phyloP scores from a whole-genome alignment of 129 eudicot species.

The Erigeron canadensis region DNA sequence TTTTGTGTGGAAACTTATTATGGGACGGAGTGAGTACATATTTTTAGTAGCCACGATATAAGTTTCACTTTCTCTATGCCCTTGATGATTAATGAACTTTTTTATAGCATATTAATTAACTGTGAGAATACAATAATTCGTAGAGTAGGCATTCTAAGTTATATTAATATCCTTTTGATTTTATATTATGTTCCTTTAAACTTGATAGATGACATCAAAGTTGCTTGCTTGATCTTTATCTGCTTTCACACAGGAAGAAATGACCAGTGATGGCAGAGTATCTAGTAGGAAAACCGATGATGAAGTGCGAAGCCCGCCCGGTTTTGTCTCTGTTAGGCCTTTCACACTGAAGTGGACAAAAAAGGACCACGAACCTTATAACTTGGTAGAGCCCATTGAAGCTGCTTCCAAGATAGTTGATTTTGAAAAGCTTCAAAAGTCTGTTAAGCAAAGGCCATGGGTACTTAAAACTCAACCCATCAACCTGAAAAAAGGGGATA shows the following conservation, averaged over 20 bases:
- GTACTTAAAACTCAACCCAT: conserved; percentile 44
- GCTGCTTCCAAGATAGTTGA: conserved; percentile 24
- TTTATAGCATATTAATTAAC: background rate
- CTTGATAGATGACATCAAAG: background rate
- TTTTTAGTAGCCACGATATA: background rate
- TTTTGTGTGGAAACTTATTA: no score
- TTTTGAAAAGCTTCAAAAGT: conserved; percentile 40
- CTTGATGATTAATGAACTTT: background rate
- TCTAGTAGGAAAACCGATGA: conserved; percentile 14
- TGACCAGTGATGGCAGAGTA: conserved; percentile 33
- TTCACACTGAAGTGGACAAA: conserved; percentile 53
- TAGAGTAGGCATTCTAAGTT: background rate
- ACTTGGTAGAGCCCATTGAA: conserved; percentile 25
- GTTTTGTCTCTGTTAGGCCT: conserved; percentile 57
- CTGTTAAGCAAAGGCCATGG: conserved; percentile 54
- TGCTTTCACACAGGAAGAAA: conserved; percentile 30
- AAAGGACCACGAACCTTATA: conserved; percentile 24
- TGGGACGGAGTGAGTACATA: background rate
- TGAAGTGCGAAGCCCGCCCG: conserved; percentile 54
- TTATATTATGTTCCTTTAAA: conserved; percentile 6
- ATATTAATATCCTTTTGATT: background rate
- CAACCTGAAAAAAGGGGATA: conserved; percentile 32
- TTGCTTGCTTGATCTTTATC: conserved; percentile 9
- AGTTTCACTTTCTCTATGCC: background rate
- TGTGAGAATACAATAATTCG: background rate